phyloP scores from a whole-genome alignment of 805 yeast species.

The Metahyphopichia silvanorum region DNA sequence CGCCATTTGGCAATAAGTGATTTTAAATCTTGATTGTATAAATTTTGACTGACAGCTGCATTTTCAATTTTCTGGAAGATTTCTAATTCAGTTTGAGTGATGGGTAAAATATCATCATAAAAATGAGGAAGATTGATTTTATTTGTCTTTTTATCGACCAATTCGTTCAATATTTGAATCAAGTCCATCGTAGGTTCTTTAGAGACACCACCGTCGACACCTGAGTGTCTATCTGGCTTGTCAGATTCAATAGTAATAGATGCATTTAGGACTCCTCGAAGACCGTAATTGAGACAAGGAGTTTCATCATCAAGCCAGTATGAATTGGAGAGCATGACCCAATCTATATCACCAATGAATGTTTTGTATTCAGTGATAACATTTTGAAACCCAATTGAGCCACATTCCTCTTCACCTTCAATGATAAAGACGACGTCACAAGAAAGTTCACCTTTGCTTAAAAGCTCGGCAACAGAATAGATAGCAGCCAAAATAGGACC shows the following conservation, averaged over 20 bases:
- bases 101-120: constrained; percentile 60
- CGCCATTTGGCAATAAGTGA: constrained; percentile 82
- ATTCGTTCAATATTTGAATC: constrained; percentile 63
- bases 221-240: constrained; percentile 89
- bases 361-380: constrained; percentile 51
- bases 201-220: constrained; percentile 91
- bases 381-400: constrained; percentile 79
- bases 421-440: constrained; percentile 79
- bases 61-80: constrained; percentile 60
- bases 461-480: constrained; percentile 77
- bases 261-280: constrained; percentile 86
- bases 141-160: constrained; percentile 46
- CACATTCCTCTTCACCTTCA: constrained; percentile 96
- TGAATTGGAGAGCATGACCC: constrained; percentile 86
- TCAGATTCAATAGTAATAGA: constrained; percentile 68
- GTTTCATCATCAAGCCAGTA: constrained; percentile 88
- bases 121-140: constrained; percentile 65
- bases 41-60: constrained; percentile 22
- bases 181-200: constrained; percentile 89
- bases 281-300: constrained; percentile 92
- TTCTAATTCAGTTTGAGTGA: constrained; percentile 54
- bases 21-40: constrained; percentile 33
- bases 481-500: constrained; percentile 90
- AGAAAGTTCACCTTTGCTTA: constrained; percentile 46
- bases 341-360: constrained; percentile 65